Evolutionary conservation across 805 yeast genomes (phyloP).

Genomic region (Saccharomycopsis synnaedendra): DNA sequence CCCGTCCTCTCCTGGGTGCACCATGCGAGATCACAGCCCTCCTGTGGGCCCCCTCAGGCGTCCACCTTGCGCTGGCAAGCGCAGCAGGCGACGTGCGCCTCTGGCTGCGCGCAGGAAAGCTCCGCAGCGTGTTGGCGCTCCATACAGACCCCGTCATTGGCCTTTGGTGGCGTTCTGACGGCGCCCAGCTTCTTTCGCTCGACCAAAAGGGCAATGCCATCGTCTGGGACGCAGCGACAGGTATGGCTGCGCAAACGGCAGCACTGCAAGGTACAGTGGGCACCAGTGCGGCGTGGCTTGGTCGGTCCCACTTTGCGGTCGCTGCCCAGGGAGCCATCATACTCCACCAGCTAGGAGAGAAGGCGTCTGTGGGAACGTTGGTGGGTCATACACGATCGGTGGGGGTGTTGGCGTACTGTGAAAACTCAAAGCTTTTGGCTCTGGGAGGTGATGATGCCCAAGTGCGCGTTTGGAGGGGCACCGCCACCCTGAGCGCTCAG

Average conservation of each 20-base stretch:
- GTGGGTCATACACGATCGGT: constrained; percentile 58
- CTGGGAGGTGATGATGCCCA: constrained; percentile 71
- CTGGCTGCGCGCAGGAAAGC: constrained; percentile 67
- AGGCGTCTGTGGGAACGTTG: constrained; percentile 37
- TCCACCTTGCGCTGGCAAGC: constrained; percentile 48
- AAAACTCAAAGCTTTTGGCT: constrained; percentile 41
- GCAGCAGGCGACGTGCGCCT: constrained; percentile 63
- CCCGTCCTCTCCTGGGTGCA: constrained; percentile 16
- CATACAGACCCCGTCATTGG: constrained; percentile 45
- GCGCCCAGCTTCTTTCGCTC: constrained; percentile 43
- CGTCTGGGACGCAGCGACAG: constrained; percentile 57
- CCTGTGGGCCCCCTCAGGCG: constrained; percentile 62
- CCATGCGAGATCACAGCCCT: constrained; percentile 24
- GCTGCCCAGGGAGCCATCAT: constrained; percentile 49
- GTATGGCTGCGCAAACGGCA: constrained; percentile 26
- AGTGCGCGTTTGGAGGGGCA: constrained; percentile 67
- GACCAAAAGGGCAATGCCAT: constrained; percentile 44
- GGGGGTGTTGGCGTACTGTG: constrained; percentile 44
- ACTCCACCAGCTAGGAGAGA: constrained; percentile 38
- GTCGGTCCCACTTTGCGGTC: constrained; percentile 54
- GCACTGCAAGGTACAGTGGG: constrained; percentile 41
- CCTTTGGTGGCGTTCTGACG: constrained; percentile 50
- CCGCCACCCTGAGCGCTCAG: constrained; percentile 39
- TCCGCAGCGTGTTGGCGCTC: constrained; percentile 41
- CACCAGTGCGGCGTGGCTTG: constrained; percentile 51